Base-by-base conservation (phyloP, 2,329 filamentous ascomycete genomes). In the Calonectria henricotiae region DNA sequence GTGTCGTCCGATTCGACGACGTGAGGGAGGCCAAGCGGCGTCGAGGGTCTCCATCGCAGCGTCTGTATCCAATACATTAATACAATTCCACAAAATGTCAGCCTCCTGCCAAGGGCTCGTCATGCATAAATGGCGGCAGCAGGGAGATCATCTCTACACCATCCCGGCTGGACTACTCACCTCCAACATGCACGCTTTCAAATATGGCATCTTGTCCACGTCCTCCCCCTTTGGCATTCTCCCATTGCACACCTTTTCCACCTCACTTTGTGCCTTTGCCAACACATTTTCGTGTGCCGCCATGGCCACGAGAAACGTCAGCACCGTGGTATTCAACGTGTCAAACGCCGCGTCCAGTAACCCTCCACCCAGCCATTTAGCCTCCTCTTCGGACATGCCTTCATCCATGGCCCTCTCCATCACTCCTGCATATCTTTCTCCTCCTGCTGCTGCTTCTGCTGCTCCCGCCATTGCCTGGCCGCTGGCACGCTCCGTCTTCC, bases 1-100 rank as follows among this genome's bases (percentile, higher is more conserved):
- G 79, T 76, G 67, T 89, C 86, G 51, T 88, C 86, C 32, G 84
- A 81, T 0, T 83, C 85, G 0, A 83, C 81, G 0, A 85, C 85
- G 67, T 89, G 86, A 0, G 86, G 86, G 1, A 79, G 74, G 0
- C 84, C 85, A 0, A 85, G 75, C 0, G 86, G 84, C 2, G 83
- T 82, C 0, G 84, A 81, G 1, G 84, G 84, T 37, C 83, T 81
- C 82, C 79, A 84, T 68, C 79, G 80, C 62, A 79, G 75, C 25
- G 78, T 71, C 73, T 80, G 23, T 35, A 41, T 44, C 61, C 51
- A 68, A 64, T 64, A 37, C n/a, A 37, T 55, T 35, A 43, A 43
- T 15, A 43, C 17, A 7, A 30, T 30, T 5, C 7, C 41, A 43
- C 41, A 43, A 43, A 6, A 30, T 30, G 27, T 30, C 27, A 30